phyloP scores from a whole-genome alignment of 164 flowering plant genomes.

The Macadamia integrifolia region DNA sequence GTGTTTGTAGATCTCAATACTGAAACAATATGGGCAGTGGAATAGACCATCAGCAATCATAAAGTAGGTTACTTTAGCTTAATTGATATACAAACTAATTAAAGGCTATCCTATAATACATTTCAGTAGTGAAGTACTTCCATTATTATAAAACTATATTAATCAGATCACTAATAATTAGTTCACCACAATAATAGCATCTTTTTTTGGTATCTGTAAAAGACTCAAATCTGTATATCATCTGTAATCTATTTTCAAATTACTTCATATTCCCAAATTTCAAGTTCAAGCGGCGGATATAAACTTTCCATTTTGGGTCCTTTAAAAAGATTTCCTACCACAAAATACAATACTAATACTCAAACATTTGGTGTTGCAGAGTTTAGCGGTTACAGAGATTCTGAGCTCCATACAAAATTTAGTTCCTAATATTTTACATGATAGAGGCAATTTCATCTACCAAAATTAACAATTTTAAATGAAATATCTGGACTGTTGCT shows the following conservation, averaged over 20 bases:
- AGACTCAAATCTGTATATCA: too few relatives aligned
- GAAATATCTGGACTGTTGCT: too few relatives aligned
- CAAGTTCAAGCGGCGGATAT: too few relatives aligned
- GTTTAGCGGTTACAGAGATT: background rate
- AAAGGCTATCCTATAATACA: too few relatives aligned
- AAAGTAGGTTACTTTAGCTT: background rate
- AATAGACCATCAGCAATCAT: constrained; percentile 1
- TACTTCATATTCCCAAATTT: too few relatives aligned
- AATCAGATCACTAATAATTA: too few relatives aligned
- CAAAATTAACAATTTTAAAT: background rate
- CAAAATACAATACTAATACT: background rate
- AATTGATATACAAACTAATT: background rate
- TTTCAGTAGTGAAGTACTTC: too few relatives aligned
- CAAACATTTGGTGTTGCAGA: background rate
- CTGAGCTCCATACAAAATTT: background rate
- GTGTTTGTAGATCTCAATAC: constrained; percentile 92
- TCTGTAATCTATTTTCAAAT: too few relatives aligned
- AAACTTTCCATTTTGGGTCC: background rate
- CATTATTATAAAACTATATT: too few relatives aligned
- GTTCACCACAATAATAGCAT: too few relatives aligned
- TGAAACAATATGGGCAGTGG: constrained; percentile 19
- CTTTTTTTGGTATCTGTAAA: too few relatives aligned
- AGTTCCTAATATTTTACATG: background rate
- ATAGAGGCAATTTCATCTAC: background rate
- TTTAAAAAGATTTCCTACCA: background rate